phyloP scores from a whole-genome alignment of 257 asterid genomes.

The Solanum arcanum region DNA sequence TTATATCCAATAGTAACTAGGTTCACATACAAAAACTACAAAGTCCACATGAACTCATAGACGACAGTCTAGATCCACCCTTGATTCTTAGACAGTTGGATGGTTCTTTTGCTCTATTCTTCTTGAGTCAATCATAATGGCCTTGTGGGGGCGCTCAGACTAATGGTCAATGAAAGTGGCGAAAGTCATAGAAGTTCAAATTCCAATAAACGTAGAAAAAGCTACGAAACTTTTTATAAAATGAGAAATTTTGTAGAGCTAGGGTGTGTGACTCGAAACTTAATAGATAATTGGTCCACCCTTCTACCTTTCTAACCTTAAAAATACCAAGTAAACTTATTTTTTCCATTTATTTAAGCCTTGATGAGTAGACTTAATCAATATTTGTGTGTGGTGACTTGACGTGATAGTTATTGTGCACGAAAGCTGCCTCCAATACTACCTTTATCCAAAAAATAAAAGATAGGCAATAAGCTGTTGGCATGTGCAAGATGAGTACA shows the following conservation, averaged over 20 bases:
- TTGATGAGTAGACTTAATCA: background rate
- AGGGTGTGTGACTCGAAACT: background rate
- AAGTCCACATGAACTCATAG: background rate
- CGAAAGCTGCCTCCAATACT: background rate
- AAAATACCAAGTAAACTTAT: background rate
- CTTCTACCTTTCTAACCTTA: background rate
- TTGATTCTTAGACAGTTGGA: background rate
- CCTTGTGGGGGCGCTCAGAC: background rate
- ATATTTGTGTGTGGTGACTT: background rate
- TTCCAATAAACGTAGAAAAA: background rate
- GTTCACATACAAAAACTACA: background rate
- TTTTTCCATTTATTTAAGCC: background rate
- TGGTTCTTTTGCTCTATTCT: background rate
- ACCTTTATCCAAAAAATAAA: background rate
- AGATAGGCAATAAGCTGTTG: background rate
- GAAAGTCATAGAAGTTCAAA: background rate
- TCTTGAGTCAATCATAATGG: background rate
- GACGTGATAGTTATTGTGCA: background rate
- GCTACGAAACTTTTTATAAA: background rate
- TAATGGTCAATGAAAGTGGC: background rate
- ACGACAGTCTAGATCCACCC: background rate
- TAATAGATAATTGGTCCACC: background rate
- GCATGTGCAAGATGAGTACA: background rate
- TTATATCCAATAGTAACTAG: background rate
- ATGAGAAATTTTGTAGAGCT: background rate